These are phyloP conservation scores for Venturia nashicola DNA, from an alignment of 2,329 filamentous ascomycete genomes.

Conservation along the genomic window DNA sequence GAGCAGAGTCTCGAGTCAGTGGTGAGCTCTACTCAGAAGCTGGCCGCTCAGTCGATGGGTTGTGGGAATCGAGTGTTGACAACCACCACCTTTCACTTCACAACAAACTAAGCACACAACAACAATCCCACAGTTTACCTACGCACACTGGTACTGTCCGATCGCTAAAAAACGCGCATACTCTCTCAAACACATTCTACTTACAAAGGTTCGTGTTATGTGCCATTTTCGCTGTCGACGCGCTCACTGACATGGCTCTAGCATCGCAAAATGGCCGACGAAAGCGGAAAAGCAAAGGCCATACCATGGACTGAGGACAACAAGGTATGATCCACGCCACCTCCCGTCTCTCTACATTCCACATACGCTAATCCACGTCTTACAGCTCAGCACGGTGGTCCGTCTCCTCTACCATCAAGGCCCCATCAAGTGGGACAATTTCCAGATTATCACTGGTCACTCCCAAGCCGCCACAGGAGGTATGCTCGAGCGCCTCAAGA, in stretches of 20 bases:
- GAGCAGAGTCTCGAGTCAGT: background rate
- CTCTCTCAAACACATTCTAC: background rate
- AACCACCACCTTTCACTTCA: background rate
- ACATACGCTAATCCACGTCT: background rate
- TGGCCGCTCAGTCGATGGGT: background rate
- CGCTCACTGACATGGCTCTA: background rate
- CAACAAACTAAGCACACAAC: background rate
- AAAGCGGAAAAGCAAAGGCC: background rate
- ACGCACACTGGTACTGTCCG: background rate
- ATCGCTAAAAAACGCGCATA: background rate
- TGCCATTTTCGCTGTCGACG: background rate
- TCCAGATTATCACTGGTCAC: background rate
- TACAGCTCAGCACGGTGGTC: background rate
- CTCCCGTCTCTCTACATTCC: background rate
- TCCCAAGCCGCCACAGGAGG: background rate
- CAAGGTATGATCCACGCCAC: background rate
- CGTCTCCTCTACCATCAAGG: constrained; percentile 1
- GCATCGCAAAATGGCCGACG: constrained; percentile 4
- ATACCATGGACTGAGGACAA: background rate
- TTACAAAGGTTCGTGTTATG: background rate
- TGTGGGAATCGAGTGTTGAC: background rate
- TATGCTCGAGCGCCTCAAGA: constrained; percentile 1
- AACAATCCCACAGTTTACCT: background rate
- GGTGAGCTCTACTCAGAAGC: background rate
- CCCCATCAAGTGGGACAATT: background rate